phyloP scores from a whole-genome alignment of 768 basidiomycete genomes.

The Mycena vulgaris region DNA sequence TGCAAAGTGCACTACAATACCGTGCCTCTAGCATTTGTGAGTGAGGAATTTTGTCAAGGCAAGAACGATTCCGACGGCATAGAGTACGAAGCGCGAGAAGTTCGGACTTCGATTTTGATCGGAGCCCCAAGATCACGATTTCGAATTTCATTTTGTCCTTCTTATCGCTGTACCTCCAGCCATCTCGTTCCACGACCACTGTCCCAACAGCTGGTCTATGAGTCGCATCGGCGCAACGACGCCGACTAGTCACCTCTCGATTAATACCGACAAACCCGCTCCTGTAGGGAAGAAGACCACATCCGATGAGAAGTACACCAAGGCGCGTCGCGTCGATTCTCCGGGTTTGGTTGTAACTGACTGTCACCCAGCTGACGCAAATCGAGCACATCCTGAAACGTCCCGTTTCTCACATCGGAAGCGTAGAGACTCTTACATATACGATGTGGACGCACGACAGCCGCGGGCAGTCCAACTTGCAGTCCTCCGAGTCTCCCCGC shows the following conservation, averaged over 20 bases:
- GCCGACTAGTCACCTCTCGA: slow-evolving; percentile 51
- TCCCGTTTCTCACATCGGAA: slow-evolving; percentile 97
- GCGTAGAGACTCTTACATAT: slow-evolving; percentile 90
- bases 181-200: too few relatives aligned
- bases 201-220: too few relatives aligned
- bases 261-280: slow-evolving; percentile 36
- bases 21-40: too few relatives aligned
- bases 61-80: too few relatives aligned
- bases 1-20: too few relatives aligned
- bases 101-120: too few relatives aligned
- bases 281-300: slow-evolving; percentile 81
- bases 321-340: slow-evolving; percentile 64
- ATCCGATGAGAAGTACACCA: slow-evolving; percentile 92
- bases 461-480: slow-evolving; percentile 24
- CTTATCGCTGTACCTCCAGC: too few relatives aligned
- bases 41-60: too few relatives aligned
- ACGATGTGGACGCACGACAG: slow-evolving; percentile 94
- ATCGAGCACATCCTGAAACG: slow-evolving; percentile 94
- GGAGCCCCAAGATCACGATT: too few relatives aligned
- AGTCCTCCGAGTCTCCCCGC: slow-evolving; percentile 34
- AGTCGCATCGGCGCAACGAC: slow-evolving; percentile 57
- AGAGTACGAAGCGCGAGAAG: too few relatives aligned
- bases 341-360: neutral
- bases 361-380: slow-evolving; percentile 82
- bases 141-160: too few relatives aligned